Base-by-base conservation (phyloP, 306 rosid genomes). In the Quercus berberidifolia region DNA sequence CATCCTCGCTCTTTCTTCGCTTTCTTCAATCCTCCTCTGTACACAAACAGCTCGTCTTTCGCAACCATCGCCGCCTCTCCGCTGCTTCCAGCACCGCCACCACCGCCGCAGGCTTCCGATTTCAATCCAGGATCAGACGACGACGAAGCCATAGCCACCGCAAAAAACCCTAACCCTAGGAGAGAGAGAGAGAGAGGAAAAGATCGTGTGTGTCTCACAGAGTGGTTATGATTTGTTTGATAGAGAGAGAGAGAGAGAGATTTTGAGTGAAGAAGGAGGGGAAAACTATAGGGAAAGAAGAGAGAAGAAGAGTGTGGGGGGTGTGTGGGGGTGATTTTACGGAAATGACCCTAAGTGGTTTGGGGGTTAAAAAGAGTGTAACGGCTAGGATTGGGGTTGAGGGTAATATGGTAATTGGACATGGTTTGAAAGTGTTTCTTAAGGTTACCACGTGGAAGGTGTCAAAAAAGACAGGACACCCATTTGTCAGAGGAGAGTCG, bases 1-100 rank as follows among this genome's bases (percentile, higher is more conserved):
- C 99, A 93, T 0, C 97, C 97, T 83, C 99, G 83, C 65, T 92
- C 98, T 69, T 91, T 92, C 97, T 95, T 95, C 7, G 98, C 92
- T 75, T 88, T 95, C 92, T 93, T 95, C 82, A 93, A 54, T 20
- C 97, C 99, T 20, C 97, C 99, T 81, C 96, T 89, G 77, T 89
- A 95, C n/a, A 90, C 78, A 18, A 91, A 76, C 3, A 87, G 77
- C 87, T 93, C 97, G 71, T 96, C 99, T 74, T 60, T 86, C 49
- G 90, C 82, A 17, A 76, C 46, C 77, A 74, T 90, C 59, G 85
- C 87, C 71, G 86, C 97, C 26, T 60, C 79, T 89, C 91, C 25
- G 56, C 80, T 49, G 38, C 51, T 73, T 15, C 78, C 85, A 2
- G 82, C 71, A 3, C 62, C 64, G 26, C 74, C 59, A 2, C 85